Percentiles rank a stretch among this genome's conserved stretches.
Evolutionary conservation across 1,139 yeast species (phyloP).

Genomic region (Candida dubliniensis): DNA sequence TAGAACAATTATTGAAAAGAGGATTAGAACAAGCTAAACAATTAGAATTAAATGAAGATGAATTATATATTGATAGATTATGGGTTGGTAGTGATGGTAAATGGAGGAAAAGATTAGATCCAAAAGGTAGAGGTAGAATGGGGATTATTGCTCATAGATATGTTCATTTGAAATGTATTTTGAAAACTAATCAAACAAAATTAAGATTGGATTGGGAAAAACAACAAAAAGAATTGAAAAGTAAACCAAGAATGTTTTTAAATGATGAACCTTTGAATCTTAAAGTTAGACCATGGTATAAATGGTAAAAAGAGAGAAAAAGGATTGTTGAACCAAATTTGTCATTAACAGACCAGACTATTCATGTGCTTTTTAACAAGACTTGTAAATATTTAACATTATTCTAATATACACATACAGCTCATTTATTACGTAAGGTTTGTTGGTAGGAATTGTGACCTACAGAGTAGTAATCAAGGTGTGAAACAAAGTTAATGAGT

Average conservation of each 20-base stretch:
- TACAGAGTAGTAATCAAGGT: too few relatives aligned
- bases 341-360: too few relatives aligned
- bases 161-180: conserved; percentile 77
- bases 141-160: conserved; percentile 78
- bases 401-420: too few relatives aligned
- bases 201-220: conserved; percentile 62
- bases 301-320: conserved; percentile 30
- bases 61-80: conserved; percentile 72
- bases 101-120: conserved; percentile 71
- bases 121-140: conserved; percentile 87
- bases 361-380: neutral
- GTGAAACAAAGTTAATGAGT: too few relatives aligned
- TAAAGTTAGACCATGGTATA: conserved; percentile 42
- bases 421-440: too few relatives aligned
- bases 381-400: too few relatives aligned
- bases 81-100: conserved; percentile 93
- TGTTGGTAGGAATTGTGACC: too few relatives aligned
- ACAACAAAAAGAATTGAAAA: conserved; percentile 37
- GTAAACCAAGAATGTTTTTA: conserved; percentile 49
- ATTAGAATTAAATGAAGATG: conserved; percentile 58
- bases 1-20: conserved; percentile 69
- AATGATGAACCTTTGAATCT: conserved; percentile 49
- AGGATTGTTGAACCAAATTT: neutral
- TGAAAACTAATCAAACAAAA: conserved; percentile 64
- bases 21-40: conserved; percentile 71